Evolutionary conservation across 2,329 filamentous ascomycete genomes (phyloP).

Genomic region (Talaromyces sp.): DNA sequence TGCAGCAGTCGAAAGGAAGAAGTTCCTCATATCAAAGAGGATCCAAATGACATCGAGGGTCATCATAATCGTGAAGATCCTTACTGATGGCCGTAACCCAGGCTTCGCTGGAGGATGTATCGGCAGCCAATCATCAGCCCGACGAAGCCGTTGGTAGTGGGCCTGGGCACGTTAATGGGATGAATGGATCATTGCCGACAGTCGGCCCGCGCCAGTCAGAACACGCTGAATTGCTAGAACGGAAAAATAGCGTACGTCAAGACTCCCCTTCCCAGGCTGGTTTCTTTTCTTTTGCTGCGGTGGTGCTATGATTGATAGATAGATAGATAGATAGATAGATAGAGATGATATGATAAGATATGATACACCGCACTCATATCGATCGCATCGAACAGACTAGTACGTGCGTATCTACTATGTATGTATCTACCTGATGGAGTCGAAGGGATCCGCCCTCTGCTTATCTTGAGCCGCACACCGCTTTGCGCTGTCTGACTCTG

Average conservation of each 20-base stretch:
- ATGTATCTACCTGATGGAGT: not conserved
- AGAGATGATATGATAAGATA: not conserved
- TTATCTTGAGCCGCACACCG: slow-evolving; percentile 1
- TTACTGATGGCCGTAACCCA: not conserved
- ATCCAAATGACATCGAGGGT: not conserved
- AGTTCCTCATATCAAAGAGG: not conserved
- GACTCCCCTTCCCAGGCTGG: no score
- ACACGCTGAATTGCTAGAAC: not conserved
- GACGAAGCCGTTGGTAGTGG: not conserved
- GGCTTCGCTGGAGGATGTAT: not conserved
- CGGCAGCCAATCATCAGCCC: not conserved
- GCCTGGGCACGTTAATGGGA: not conserved
- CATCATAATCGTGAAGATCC: slow-evolving; percentile 6
- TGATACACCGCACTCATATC: not conserved
- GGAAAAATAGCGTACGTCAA: not conserved
- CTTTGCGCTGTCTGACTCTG: not conserved
- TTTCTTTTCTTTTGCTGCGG: not conserved
- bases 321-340: no score
- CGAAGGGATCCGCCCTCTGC: not conserved
- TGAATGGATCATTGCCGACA: not conserved
- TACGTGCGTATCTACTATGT: no score
- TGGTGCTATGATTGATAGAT: no score
- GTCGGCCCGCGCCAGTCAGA: not conserved
- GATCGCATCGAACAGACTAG: no score
- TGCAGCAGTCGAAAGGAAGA: not conserved